Evolutionary conservation across 257 asterid species (phyloP).

Genomic region (Solanum rostratum): DNA sequence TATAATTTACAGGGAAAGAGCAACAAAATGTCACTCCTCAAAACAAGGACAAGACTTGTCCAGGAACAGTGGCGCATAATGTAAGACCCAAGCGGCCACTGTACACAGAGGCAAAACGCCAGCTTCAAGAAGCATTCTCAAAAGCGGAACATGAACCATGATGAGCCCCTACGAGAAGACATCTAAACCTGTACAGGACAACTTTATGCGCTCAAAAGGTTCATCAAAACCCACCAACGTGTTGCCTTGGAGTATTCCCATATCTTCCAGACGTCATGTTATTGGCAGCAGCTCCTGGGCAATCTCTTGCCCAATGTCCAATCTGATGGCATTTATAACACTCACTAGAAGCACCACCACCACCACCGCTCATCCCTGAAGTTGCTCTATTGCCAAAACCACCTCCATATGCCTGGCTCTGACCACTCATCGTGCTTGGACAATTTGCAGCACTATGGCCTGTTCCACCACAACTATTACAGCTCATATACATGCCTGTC

Average conservation of each 20-base stretch:
- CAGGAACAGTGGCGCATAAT: not conserved
- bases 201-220: not conserved
- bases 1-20: not conserved
- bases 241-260: constrained; percentile 48
- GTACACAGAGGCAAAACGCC: not conserved
- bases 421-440: constrained; percentile 48
- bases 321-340: constrained; percentile 73
- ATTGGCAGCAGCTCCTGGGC: constrained; percentile 63
- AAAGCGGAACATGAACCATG: not conserved
- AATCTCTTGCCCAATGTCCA: constrained; percentile 89
- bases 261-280: constrained; percentile 40
- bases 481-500: constrained; percentile 28
- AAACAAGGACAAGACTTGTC: not conserved
- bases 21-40: not conserved
- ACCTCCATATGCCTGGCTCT: constrained; percentile 58
- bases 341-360: constrained; percentile 32
- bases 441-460: constrained; percentile 74
- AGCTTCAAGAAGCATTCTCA: not conserved
- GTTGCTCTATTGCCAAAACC: constrained; percentile 13
- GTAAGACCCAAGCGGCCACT: not conserved
- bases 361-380: constrained; percentile 22
- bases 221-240: constrained; percentile 60
- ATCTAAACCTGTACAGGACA: not conserved
- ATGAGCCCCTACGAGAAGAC: not conserved
- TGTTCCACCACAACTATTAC: constrained; percentile 66